Base-by-base conservation (phyloP, 225 moss, liverwort and hornwort genomes). In the Pseudoscleropodium purum region DNA sequence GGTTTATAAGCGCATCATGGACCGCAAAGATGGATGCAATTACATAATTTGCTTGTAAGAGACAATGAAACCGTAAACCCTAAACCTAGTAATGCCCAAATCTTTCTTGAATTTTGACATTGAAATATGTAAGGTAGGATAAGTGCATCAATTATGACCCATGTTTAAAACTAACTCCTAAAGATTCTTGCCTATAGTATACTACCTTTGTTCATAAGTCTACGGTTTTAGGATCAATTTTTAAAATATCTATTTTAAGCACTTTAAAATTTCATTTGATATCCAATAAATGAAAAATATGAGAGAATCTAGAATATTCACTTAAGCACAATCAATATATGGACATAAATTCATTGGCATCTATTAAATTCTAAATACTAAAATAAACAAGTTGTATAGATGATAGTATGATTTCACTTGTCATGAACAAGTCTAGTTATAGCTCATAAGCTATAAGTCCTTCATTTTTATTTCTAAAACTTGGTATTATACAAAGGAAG, bases 31-130 rank as follows among this genome's bases (percentile, higher is more conserved):
- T 6, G 97, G 96, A 18, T 97, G 96, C 90, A 92, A 60, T 47
- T 86, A 94, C 84, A 95, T 95, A 86, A 66, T 84, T 11, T 97
- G 97, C 91, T 66, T 92, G 97, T 96, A 84, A 67, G 86, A 83
- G 37, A 16, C 61, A 23, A n/a, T 18, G 45, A n/a, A 64, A 31
- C 39, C 63, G 12, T 52, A 76, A 52, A 74, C 34, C 33, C 34
- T 63, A 34, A 19, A 64, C 5, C 10, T 14, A 5, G 6, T 5
- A 61, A 41, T 41, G 37, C 25, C 7, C 30, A 56, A 37, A 37
- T 54, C 54, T 37, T 54, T 17, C n/a, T 34, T 79, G 79, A 57
- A 79, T 67, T 79, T 79, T 39, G 18, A 7, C 11, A 25, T 36
- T 34, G 34, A 34, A 77, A 6, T 8, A 34, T 34, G 24, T 54